These are phyloP conservation scores for Populus pruinosa DNA, from an alignment of 345 rosid genomes.

Conservation along the genomic window DNA sequence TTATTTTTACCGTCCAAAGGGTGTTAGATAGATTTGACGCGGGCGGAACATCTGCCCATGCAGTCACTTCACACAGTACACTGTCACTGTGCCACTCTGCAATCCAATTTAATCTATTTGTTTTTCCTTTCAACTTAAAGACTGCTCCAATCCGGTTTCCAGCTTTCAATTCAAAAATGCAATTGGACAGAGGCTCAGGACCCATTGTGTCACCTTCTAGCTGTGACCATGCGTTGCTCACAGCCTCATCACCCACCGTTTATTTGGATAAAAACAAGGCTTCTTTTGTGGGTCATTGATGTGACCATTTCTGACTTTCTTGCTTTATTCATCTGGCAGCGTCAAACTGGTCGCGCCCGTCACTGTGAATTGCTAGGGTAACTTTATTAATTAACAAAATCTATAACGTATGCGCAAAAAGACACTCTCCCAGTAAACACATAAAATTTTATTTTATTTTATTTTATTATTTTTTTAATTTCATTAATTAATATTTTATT, in stretches of 20 bases:
- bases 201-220: not conserved
- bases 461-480: too few relatives aligned
- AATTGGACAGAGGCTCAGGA: not conserved
- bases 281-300: constrained; percentile 22
- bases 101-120: constrained; percentile 29
- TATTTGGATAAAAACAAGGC: constrained; percentile 12
- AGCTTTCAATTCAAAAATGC: constrained; percentile 19
- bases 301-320: constrained; percentile 23
- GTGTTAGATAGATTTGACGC: constrained; percentile 37
- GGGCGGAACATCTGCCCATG: constrained; percentile 33
- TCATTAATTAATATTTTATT: too few relatives aligned
- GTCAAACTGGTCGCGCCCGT: constrained; percentile 6
- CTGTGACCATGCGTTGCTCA: constrained; percentile 26
- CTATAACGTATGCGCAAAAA: too few relatives aligned
- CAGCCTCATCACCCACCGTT: constrained; percentile 35
- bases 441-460: too few relatives aligned
- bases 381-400: too few relatives aligned
- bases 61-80: constrained; percentile 52
- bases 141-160: constrained; percentile 31
- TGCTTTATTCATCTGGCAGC: constrained; percentile 28
- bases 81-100: constrained; percentile 22
- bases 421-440: too few relatives aligned
- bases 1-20: constrained; percentile 26
- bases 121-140: constrained; percentile 25
- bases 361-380: too few relatives aligned